Evolutionary conservation across 257 asterid species (phyloP).

Genomic region (Solanum arcanum): DNA sequence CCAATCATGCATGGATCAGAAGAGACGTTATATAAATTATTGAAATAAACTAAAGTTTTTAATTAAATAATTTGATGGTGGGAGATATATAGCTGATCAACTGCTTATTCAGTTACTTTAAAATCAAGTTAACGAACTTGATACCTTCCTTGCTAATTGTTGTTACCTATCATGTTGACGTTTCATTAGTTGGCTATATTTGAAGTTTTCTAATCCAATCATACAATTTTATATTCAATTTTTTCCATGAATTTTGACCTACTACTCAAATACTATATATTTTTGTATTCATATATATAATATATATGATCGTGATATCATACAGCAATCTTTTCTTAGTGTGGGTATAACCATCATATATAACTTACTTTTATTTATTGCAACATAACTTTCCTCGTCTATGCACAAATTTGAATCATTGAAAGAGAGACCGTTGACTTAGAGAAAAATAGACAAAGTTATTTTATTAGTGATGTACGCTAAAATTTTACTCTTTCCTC

Average conservation of each 20-base stretch:
- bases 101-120: conserved; percentile 1
- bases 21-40: background rate
- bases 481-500: background rate
- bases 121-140: background rate
- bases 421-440: background rate
- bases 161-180: no score
- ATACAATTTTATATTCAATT: background rate
- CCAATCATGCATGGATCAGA: background rate
- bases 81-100: background rate
- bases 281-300: background rate
- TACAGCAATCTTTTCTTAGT: background rate
- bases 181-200: background rate
- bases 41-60: background rate
- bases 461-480: background rate
- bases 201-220: background rate
- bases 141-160: background rate
- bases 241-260: background rate
- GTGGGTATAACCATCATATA: background rate
- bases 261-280: background rate
- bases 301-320: background rate
- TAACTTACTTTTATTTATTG: background rate
- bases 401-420: background rate
- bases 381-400: background rate
- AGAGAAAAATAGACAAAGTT: background rate
- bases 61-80: background rate